A percentile compares a stretch with the other conserved stretches of the same genome.
These are phyloP conservation scores for Endoconidiophora laricicola DNA, from an alignment of 2,329 filamentous ascomycete species.

Conservation along the genomic window DNA sequence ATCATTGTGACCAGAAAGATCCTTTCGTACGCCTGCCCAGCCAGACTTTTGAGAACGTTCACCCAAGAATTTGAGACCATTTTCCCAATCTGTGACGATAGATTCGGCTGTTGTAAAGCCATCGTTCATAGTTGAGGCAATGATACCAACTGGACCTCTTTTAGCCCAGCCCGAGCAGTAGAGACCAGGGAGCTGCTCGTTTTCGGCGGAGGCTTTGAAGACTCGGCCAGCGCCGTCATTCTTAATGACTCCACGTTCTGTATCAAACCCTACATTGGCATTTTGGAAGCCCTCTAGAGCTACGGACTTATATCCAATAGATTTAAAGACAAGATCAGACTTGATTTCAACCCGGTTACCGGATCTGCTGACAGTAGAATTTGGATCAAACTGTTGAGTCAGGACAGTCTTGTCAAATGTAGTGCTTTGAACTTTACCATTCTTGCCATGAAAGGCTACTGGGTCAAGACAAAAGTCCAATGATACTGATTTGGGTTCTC, in stretches of 20 bases:
- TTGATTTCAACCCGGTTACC: conserved; percentile 36
- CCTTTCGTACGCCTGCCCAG: conserved; percentile 59
- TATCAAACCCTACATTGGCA: conserved; percentile 64
- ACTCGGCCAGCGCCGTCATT: conserved; percentile 73
- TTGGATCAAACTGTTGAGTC: conserved; percentile 35
- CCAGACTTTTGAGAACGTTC: conserved; percentile 26
- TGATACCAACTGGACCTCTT: conserved; percentile 82
- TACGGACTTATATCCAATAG: conserved; percentile 84
- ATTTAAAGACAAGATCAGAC: conserved; percentile 66
- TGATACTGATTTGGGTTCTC: conserved; percentile 55
- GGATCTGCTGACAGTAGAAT: conserved; percentile 31
- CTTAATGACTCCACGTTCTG: conserved; percentile 54
- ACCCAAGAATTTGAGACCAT: conserved; percentile 25
- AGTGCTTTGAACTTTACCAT: conserved; percentile 42
- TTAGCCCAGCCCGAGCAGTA: conserved; percentile 98
- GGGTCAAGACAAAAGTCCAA: conserved; percentile 77
- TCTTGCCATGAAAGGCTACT: conserved; percentile 42
- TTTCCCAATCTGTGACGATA: conserved; percentile 60
- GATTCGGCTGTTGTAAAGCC: conserved; percentile 79
- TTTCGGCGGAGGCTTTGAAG: conserved; percentile 16
- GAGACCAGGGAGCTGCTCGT: conserved; percentile 42
- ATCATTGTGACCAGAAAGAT: conserved; percentile 19
- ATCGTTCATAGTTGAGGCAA: conserved; percentile 89
- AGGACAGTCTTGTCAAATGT: conserved; percentile 49
- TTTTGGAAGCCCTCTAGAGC: conserved; percentile 58